phyloP scores from a whole-genome alignment of 768 basidiomycete genomes.

The Leucocoprinus sp. region DNA sequence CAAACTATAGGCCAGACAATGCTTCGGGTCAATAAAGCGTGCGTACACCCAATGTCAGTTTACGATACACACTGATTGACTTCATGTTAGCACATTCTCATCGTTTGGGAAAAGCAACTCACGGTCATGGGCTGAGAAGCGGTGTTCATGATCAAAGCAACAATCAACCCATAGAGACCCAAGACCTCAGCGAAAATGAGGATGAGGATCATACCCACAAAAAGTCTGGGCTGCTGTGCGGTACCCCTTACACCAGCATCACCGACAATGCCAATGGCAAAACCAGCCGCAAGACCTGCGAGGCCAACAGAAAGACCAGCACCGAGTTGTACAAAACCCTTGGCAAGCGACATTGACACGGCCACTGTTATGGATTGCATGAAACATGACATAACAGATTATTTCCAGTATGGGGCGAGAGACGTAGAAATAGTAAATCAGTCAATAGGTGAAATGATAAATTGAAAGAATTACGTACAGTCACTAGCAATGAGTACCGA shows the following conservation, averaged over 20 bases:
- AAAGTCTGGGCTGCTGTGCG: conserved; percentile 90
- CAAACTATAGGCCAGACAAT: not conserved
- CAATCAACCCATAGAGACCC: conserved; percentile 91
- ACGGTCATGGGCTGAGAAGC: conserved; percentile 36
- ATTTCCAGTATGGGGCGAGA: not conserved
- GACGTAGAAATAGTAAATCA: not conserved
- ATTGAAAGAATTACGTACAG: conserved; percentile 44
- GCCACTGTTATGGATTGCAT: conserved; percentile 36
- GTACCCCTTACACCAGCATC: conserved; percentile 98
- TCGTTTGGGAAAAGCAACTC: conserved; percentile 7
- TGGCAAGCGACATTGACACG: conserved; percentile 79
- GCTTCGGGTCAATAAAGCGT: not conserved
- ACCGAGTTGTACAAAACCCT: conserved; percentile 90
- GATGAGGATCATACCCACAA: conserved; percentile 96
- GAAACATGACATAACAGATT: not conserved
- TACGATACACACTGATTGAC: conserved; percentile 9
- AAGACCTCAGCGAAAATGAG: conserved; percentile 96
- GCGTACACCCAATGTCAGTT: not conserved
- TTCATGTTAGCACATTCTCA: not conserved
- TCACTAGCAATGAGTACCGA: conserved; percentile 91
- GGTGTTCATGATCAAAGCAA: conserved; percentile 95
- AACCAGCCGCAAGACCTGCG: conserved; percentile 93
- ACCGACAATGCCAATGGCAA: conserved; percentile 97
- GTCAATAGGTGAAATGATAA: not conserved
- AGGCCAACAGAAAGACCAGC: conserved; percentile 90